phyloP scores from a whole-genome alignment of 441 rosid species.

The Populus hybrid region DNA sequence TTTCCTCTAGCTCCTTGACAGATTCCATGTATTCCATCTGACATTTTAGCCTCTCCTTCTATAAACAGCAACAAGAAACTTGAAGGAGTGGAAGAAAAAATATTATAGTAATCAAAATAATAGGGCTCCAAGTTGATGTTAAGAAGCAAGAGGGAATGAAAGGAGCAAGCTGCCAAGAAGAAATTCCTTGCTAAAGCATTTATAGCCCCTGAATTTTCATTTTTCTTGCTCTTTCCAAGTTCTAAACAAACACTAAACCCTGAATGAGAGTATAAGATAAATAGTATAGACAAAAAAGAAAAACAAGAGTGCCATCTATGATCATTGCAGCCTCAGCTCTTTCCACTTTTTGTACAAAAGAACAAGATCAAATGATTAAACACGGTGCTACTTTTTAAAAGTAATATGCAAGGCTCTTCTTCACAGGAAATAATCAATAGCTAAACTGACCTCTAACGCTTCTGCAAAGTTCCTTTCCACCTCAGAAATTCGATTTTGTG shows the following conservation, averaged over 20 bases:
- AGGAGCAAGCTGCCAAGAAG: background rate
- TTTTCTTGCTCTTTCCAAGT: background rate
- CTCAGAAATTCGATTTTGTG: conserved; percentile 68
- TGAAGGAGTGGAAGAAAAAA: conserved; percentile 6
- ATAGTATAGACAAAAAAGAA: background rate
- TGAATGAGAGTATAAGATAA: background rate
- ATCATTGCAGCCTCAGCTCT: background rate
- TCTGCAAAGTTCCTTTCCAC: conserved; percentile 81
- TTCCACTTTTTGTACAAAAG: conserved; percentile 3
- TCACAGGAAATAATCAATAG: background rate
- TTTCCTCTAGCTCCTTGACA: conserved; percentile 87
- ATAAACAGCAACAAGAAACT: conserved; percentile 18
- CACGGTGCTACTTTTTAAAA: background rate
- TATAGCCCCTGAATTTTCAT: background rate
- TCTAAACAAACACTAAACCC: background rate
- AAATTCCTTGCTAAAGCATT: conserved; percentile 5
- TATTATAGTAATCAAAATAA: background rate
- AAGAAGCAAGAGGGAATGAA: background rate
- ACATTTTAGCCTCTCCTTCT: conserved; percentile 88
- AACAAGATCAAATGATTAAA: background rate
- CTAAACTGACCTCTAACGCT: conserved; percentile 77
- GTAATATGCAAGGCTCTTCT: background rate
- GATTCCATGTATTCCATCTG: conserved; percentile 98
- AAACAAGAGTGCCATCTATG: background rate
- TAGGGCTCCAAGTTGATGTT: background rate